phyloP scores from a whole-genome alignment of 1,284 basidiomycete genomes.

The Marasmius sp. region DNA sequence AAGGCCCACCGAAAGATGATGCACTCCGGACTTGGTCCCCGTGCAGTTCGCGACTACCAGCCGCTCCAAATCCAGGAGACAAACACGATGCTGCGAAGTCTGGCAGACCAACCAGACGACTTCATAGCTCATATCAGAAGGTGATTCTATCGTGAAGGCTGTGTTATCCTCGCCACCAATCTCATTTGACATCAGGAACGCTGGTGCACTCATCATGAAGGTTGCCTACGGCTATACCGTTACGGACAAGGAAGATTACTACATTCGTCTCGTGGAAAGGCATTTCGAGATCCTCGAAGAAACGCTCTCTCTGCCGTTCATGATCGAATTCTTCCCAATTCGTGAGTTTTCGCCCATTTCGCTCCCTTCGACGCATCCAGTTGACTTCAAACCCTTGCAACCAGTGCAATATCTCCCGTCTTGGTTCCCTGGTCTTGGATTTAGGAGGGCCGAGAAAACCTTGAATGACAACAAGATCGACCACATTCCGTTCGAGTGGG shows the following conservation, averaged over 20 bases:
- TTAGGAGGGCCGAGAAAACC: constrained; percentile 11
- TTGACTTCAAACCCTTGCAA: not conserved
- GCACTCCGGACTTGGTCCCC: constrained; percentile 32
- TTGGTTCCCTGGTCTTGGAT: constrained; percentile 21
- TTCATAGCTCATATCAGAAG: not conserved
- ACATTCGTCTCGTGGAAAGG: not conserved
- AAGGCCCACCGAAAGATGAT: constrained; percentile 20
- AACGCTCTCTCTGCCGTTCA: not conserved
- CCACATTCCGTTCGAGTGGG: constrained; percentile 12
- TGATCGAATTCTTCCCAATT: constrained; percentile 1
- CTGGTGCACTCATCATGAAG: not conserved
- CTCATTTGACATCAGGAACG: not conserved
- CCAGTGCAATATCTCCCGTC: constrained; percentile 18
- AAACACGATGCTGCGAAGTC: not conserved
- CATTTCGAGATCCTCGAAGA: not conserved
- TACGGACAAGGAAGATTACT: not conserved
- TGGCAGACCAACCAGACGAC: not conserved
- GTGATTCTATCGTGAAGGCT: not conserved
- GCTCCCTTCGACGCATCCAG: not conserved
- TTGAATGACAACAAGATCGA: constrained; percentile 8
- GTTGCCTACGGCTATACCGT: not conserved
- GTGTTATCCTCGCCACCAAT: not conserved
- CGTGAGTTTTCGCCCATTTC: constrained; percentile 20
- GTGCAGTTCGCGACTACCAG: constrained; percentile 29
- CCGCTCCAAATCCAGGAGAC: constrained; percentile 27